Conservation (phyloP, 1,139 yeast species). For the Wickerhamomyces sp. region DNA sequence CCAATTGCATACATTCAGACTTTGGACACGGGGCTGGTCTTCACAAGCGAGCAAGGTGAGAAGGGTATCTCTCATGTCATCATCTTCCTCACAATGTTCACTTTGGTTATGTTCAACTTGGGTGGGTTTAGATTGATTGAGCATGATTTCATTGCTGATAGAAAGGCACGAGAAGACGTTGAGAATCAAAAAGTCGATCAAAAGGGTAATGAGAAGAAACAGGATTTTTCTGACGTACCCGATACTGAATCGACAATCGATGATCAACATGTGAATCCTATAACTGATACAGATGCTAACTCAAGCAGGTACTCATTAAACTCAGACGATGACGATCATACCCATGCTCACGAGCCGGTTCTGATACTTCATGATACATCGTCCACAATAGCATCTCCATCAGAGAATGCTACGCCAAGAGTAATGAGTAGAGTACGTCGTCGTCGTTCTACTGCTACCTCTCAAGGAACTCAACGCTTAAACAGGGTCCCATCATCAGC, state of each 20-base stretch:
- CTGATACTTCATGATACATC: background rate
- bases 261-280: background rate
- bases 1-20: constrained; percentile 90
- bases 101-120: constrained; percentile 62
- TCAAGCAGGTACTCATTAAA: background rate
- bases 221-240: background rate
- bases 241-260: background rate
- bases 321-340: background rate
- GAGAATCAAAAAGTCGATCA: background rate
- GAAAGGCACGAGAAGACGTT: background rate
- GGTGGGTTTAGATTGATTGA: constrained; percentile 73
- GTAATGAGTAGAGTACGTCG: background rate
- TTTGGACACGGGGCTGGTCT: constrained; percentile 58
- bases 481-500: background rate
- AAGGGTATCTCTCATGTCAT: constrained; percentile 83
- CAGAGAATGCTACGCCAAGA: background rate
- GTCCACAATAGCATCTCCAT: background rate
- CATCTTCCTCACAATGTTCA: constrained; percentile 65
- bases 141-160: constrained; percentile 48
- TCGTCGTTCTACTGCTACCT: constrained; percentile 1
- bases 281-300: background rate
- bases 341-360: background rate
- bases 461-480: background rate
- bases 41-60: constrained; percentile 51
- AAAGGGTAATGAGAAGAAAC: background rate